phyloP scores from a whole-genome alignment of 148 eudicot species.

The Nyssa sinensis region DNA sequence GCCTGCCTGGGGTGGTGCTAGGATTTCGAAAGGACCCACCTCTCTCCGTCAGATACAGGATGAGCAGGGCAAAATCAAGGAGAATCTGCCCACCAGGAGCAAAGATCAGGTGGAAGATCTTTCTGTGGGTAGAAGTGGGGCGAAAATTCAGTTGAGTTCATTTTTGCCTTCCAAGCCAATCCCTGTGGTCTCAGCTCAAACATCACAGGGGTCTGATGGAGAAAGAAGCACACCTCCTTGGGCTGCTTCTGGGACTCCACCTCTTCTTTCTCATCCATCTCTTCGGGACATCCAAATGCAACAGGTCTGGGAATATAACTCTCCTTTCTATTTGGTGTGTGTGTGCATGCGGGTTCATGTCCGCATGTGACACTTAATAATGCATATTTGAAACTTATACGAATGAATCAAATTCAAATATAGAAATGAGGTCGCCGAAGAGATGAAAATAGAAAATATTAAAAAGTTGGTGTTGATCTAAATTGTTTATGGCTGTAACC shows the following conservation, averaged over 20 bases:
- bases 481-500: no score
- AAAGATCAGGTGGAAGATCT: conserved; percentile 50
- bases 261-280: conserved; percentile 81
- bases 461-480: no score
- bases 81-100: conserved; percentile 25
- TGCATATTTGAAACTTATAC: no score
- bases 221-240: conserved; percentile 83
- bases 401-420: background rate
- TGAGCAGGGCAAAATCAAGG: conserved; percentile 67
- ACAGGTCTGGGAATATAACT: conserved; percentile 50
- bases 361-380: no score
- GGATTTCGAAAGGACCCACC: conserved; percentile 45
- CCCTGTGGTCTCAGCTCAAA: conserved; percentile 43
- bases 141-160: conserved; percentile 60
- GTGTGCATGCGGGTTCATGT: no score
- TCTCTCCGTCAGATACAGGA: conserved; percentile 85
- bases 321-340: background rate
- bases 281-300: conserved; percentile 92
- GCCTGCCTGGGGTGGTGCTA: conserved; percentile 97
- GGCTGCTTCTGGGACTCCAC: conserved; percentile 94
- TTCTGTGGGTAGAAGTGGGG: conserved; percentile 37
- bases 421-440: background rate
- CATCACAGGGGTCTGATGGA: conserved; percentile 50
- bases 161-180: conserved; percentile 81
- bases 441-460: no score